Evolutionary conservation across 176 grass and related monocot species (phyloP), one percentile per base, ranked within the genome.

Genomic region (Aegilops longissima): DNA sequence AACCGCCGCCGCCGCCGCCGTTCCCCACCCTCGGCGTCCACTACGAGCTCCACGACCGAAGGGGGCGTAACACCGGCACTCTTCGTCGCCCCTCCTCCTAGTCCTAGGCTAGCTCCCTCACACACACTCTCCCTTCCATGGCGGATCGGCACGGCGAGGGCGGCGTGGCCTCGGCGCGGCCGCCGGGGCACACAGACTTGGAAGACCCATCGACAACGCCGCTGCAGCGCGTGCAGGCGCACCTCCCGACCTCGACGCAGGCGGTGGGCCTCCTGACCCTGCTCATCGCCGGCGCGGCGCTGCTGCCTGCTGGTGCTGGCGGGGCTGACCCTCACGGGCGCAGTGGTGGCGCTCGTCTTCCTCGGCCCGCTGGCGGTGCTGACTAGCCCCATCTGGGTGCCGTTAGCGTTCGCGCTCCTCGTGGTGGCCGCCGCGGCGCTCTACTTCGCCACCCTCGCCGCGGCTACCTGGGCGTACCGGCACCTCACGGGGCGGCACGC

Each of bases 381-480:
- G 24, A 94, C 94, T 12, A 96, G 94, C 92, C 39, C 97, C 5
- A 88, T 99, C 66, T 99, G 97, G 94, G 85, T 99, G 79, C 94
- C 97, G 31, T 63, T 92, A 25, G 90, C 56, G 38, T 4, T 89
- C 56, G 69, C 75, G 27, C 62, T 91, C 67, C 83, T 88, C 73
- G 82, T 87, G 12, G 11, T 89, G 79, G 82, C 31, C 44, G 92
- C 89, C 23, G 89, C 77, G 0, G 78, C 79, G 59, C 70, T 99
- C 82, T 99, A 89, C 76, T 8, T 82, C 51, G 92, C 90, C 2
- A 56, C 66, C 20, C n/a, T n/a, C n/a, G n/a, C 70, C 5, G 90
- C 72, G 1, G 85, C 24, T 20, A 92, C 97, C 13, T n/a, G 97
- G 94, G 84, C 87, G 36, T 94, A 96, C 92, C 83, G 89, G 25